Conservation (phyloP, 441 rosid genomes). For the Erodium trifolium region DNA sequence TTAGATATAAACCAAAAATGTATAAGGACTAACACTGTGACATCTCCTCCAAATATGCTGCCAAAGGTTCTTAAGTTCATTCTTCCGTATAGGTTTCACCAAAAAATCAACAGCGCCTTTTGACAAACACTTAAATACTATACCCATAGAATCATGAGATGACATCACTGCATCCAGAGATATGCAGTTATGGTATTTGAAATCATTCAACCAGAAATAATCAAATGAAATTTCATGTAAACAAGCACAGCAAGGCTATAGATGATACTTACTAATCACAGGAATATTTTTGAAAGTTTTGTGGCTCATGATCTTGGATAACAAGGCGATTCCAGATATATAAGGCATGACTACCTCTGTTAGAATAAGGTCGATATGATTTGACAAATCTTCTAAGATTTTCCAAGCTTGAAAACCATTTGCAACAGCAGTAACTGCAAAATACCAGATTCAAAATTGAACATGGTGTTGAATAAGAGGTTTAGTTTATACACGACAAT, state of each 20-base stretch:
- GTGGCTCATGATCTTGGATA: constrained; percentile 27
- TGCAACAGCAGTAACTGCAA: constrained; percentile 30
- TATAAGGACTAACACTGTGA: constrained; percentile 49
- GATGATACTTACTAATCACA: constrained; percentile 22
- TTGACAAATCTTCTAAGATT: constrained; percentile 22
- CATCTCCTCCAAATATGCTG: constrained; percentile 95
- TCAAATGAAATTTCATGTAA: constrained; percentile 3
- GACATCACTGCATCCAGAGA: constrained; percentile 81
- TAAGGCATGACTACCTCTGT: constrained; percentile 29
- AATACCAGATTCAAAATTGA: background rate
- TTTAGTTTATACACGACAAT: background rate
- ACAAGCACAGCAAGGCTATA: background rate
- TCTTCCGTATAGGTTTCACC: constrained; percentile 84
- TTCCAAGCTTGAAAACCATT: constrained; percentile 34
- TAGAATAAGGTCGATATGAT: constrained; percentile 27
- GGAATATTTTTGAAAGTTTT: constrained; percentile 29
- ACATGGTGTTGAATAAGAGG: background rate
- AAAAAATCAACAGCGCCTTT: constrained; percentile 88
- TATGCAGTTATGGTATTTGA: constrained; percentile 22
- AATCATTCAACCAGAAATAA: constrained; percentile 24
- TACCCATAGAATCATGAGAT: constrained; percentile 72
- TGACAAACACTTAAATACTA: constrained; percentile 83
- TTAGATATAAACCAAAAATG: constrained; percentile 16
- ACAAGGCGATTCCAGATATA: constrained; percentile 28
- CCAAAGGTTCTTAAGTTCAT: constrained; percentile 27